Evolutionary conservation across 805 yeast genomes (phyloP).

Genomic region (Ogataea thermomethanolica): DNA sequence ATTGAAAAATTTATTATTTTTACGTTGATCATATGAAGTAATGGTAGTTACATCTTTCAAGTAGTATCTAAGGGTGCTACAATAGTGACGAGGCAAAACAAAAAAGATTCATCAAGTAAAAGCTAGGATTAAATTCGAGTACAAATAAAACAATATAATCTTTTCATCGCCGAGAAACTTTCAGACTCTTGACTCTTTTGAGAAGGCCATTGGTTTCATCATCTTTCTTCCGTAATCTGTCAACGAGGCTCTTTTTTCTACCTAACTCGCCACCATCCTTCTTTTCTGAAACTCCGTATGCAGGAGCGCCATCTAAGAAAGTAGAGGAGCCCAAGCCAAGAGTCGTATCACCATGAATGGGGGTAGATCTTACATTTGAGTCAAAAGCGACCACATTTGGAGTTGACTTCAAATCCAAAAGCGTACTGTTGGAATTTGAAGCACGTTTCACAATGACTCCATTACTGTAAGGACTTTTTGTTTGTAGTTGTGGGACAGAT

Average conservation of each 20-base stretch:
- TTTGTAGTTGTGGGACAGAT: slow-evolving; percentile 6
- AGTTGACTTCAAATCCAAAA: slow-evolving; percentile 41
- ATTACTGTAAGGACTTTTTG: slow-evolving; percentile 29
- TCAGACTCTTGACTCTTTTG: slow-evolving; percentile 85
- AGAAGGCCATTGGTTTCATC: slow-evolving; percentile 50
- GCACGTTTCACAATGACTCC: slow-evolving; percentile 32
- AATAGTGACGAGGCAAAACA: too few species aligned
- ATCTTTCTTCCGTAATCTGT: slow-evolving; percentile 44
- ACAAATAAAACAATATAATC: slow-evolving; percentile 1
- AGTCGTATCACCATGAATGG: slow-evolving; percentile 82
- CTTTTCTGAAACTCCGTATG: slow-evolving; percentile 40
- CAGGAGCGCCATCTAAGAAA: slow-evolving; percentile 95
- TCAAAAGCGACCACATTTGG: slow-evolving; percentile 65
- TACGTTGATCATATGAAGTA: too few species aligned
- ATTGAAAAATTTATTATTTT: too few species aligned
- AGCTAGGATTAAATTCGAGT: neutral
- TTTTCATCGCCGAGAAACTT: slow-evolving; percentile 47
- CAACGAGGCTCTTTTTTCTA: slow-evolving; percentile 81
- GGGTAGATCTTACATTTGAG: slow-evolving; percentile 60
- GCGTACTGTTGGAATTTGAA: slow-evolving; percentile 22
- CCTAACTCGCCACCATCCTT: slow-evolving; percentile 51
- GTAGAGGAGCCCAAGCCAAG: slow-evolving; percentile 91
- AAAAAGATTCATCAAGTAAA: neutral
- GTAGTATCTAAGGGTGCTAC: too few species aligned
- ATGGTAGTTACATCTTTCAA: too few species aligned